These are phyloP conservation scores for Allium cepa DNA, from an alignment of 106 monocot genomes.

Conservation along the genomic window DNA sequence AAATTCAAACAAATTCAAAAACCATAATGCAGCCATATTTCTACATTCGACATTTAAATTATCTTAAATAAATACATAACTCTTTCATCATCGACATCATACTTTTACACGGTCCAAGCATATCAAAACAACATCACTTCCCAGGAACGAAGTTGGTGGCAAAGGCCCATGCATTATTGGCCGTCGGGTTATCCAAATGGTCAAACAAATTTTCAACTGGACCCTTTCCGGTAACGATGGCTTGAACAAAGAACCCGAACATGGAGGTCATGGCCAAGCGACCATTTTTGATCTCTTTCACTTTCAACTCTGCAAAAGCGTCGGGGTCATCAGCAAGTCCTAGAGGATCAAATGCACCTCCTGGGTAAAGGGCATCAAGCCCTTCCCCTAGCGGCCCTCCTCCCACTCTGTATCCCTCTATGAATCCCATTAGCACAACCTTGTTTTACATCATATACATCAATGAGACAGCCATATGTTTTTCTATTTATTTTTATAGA, in stretches of 20 bases:
- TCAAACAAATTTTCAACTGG: slow-evolving; percentile 51
- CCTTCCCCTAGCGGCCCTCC: slow-evolving; percentile 68
- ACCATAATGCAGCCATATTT: too few relatives aligned
- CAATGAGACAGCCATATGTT: too few relatives aligned
- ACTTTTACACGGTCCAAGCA: background rate
- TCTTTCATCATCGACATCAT: background rate
- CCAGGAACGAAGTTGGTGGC: slow-evolving; percentile 89
- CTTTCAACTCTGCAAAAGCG: slow-evolving; percentile 48
- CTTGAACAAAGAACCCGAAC: slow-evolving; percentile 39
- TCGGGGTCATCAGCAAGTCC: slow-evolving; percentile 53
- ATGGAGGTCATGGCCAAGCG: slow-evolving; percentile 30
- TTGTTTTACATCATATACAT: slow-evolving; percentile 7
- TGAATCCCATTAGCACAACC: slow-evolving; percentile 81
- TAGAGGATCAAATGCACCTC: slow-evolving; percentile 47
- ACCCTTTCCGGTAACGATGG: slow-evolving; percentile 39
- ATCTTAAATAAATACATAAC: too few relatives aligned
- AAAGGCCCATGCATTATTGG: slow-evolving; percentile 69
- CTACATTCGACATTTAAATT: too few relatives aligned
- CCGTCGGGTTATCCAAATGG: slow-evolving; percentile 35
- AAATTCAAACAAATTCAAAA: too few relatives aligned
- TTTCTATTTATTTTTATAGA: background rate
- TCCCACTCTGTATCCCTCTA: slow-evolving; percentile 77
- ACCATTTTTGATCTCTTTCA: slow-evolving; percentile 37
- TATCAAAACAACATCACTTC: slow-evolving; percentile 8
- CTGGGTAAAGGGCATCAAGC: slow-evolving; percentile 49